Conservation (phyloP, 176 grass and related monocot species). For the Zoysia pacifica region DNA sequence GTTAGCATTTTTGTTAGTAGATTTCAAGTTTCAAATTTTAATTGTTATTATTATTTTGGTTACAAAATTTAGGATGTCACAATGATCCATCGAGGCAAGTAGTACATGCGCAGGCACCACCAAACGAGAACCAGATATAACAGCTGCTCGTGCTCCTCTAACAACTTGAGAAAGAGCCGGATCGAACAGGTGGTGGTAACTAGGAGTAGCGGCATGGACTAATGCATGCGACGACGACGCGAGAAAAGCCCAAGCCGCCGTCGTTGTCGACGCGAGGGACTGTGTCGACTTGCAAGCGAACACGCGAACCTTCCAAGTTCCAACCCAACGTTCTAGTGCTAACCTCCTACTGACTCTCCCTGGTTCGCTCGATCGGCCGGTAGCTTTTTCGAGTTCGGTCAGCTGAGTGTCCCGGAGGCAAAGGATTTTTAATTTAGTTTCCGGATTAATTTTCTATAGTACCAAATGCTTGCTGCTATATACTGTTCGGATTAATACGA, state of each 20-base stretch:
- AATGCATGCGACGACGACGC: not conserved
- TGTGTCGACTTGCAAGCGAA: slow-evolving; percentile 43
- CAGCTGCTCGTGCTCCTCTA: not conserved
- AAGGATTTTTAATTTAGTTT: not conserved
- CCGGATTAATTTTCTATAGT: not conserved
- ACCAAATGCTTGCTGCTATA: not conserved
- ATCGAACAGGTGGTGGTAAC: slow-evolving; percentile 2
- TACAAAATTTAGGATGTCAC: too few relatives aligned
- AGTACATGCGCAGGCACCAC: not conserved
- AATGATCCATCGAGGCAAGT: too few relatives aligned
- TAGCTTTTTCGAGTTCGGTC: not conserved
- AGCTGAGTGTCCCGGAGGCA: not conserved
- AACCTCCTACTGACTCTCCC: not conserved
- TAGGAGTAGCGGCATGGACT: slow-evolving; percentile 26
- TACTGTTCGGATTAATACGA: not conserved
- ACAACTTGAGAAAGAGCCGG: not conserved
- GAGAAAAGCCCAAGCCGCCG: not conserved
- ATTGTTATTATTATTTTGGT: too few relatives aligned
- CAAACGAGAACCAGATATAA: not conserved
- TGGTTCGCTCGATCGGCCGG: not conserved
- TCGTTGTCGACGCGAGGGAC: slow-evolving; percentile 4
- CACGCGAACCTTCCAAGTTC: slow-evolving; percentile 12
- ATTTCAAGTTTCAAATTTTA: too few relatives aligned
- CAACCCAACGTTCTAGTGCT: not conserved
- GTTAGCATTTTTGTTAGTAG: too few relatives aligned